These are phyloP conservation scores for Spergularia marina DNA, from an alignment of 148 eudicot genomes.

Conservation along the genomic window DNA sequence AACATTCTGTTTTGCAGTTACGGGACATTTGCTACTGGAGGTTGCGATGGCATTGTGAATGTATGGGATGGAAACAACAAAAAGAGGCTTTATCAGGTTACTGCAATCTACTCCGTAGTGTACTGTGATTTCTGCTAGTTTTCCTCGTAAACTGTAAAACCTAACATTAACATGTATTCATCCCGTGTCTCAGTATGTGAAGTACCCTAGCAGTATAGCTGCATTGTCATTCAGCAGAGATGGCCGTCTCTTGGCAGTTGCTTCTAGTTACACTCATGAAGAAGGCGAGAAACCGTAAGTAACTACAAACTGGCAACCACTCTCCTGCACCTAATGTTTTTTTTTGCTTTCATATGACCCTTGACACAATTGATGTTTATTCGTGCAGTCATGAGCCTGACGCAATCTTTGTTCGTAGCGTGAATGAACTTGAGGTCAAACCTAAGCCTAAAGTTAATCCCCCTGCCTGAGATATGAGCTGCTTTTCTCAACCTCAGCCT, in stretches of 20 bases:
- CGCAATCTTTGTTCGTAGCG: slow-evolving; percentile 73
- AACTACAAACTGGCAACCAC: neutral
- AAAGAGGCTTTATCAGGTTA: slow-evolving; percentile 94
- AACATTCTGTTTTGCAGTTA: slow-evolving; percentile 51
- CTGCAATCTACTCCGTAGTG: neutral
- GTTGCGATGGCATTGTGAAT: slow-evolving; percentile 93
- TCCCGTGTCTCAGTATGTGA: slow-evolving; percentile 56
- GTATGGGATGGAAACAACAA: slow-evolving; percentile 99
- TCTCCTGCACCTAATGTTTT: slow-evolving; percentile 1
- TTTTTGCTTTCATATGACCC: neutral
- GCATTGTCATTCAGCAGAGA: slow-evolving; percentile 91
- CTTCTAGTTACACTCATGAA: slow-evolving; percentile 90
- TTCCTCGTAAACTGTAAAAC: neutral
- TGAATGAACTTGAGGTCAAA: slow-evolving; percentile 94
- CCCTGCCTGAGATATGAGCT: slow-evolving; percentile 34
- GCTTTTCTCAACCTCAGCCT: slow-evolving; percentile 7
- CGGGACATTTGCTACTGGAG: slow-evolving; percentile 97
- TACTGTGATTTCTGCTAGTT: neutral
- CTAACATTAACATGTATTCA: neutral
- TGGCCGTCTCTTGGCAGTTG: slow-evolving; percentile 79
- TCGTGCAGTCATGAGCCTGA: slow-evolving; percentile 90
- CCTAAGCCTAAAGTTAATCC: slow-evolving; percentile 92
- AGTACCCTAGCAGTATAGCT: slow-evolving; percentile 85
- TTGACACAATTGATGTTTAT: neutral
- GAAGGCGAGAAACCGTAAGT: slow-evolving; percentile 88